These are phyloP conservation scores for Lentinula novae-zelandiae DNA, from an alignment of 1,284 basidiomycete species.

Conservation along the genomic window DNA sequence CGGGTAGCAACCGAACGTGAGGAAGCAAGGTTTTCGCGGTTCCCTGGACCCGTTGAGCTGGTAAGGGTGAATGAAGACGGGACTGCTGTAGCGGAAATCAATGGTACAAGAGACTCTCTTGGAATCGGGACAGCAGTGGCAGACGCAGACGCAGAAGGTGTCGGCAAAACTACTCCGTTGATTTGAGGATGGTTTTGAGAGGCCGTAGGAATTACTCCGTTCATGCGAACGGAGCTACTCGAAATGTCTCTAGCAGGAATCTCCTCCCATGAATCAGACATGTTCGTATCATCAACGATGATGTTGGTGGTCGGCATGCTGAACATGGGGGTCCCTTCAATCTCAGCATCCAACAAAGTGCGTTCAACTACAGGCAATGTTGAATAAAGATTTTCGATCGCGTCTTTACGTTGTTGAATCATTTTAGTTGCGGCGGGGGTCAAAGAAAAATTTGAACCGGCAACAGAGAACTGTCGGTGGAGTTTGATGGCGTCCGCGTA, in stretches of 20 bases:
- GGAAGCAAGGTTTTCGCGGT: background rate
- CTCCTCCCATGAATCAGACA: constrained; percentile 9
- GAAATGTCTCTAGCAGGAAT: background rate
- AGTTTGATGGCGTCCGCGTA: constrained; percentile 73
- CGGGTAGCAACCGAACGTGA: constrained; percentile 1
- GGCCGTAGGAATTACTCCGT: background rate
- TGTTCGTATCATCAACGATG: background rate
- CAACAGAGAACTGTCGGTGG: constrained; percentile 58
- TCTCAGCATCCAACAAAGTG: constrained; percentile 46
- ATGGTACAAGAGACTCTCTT: background rate
- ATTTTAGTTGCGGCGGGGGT: background rate
- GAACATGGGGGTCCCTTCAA: constrained; percentile 27
- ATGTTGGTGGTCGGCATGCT: background rate
- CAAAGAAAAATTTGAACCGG: constrained; percentile 10
- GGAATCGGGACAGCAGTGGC: background rate
- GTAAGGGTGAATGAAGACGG: constrained; percentile 6
- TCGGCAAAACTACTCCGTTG: background rate
- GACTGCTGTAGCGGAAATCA: background rate
- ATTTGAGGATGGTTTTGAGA: background rate
- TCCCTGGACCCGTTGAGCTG: background rate
- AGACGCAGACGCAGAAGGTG: background rate
- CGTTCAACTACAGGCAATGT: constrained; percentile 59
- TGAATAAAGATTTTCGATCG: constrained; percentile 64
- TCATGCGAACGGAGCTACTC: constrained; percentile 4
- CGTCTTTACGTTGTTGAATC: constrained; percentile 52